These are phyloP conservation scores for Ganoderma sp. DNA, from an alignment of 1,284 basidiomycete genomes.

Conservation along the genomic window DNA sequence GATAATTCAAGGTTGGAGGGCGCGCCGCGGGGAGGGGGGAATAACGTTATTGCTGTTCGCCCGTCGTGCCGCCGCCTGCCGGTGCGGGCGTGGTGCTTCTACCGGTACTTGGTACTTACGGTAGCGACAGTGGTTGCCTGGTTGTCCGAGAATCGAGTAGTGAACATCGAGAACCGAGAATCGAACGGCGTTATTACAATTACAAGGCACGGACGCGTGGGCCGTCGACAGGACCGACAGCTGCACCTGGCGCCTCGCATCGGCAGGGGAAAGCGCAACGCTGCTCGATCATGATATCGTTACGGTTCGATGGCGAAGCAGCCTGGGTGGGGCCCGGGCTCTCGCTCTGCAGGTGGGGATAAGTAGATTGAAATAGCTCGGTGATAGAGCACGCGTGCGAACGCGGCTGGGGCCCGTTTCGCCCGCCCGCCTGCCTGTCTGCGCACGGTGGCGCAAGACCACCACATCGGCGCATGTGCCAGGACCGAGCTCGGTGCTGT, in stretches of 20 bases:
- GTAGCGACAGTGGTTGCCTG: background rate
- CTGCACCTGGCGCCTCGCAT: background rate
- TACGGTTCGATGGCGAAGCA: slow-evolving; percentile 2
- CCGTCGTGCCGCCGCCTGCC: background rate
- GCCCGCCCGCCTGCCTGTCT: background rate
- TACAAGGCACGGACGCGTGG: background rate
- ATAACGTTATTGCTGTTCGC: background rate
- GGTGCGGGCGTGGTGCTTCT: background rate
- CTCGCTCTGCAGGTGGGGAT: background rate
- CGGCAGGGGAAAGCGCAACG: background rate
- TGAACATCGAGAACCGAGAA: background rate
- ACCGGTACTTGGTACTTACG: background rate
- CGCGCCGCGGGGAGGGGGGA: background rate
- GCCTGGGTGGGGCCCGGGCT: background rate
- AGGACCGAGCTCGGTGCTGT: too few relatives aligned
- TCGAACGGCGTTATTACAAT: background rate
- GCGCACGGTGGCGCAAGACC: slow-evolving; percentile 4
- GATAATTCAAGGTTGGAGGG: too few relatives aligned
- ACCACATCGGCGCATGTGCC: too few relatives aligned
- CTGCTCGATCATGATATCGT: background rate
- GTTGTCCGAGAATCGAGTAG: background rate
- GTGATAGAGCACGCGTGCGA: slow-evolving; percentile 18
- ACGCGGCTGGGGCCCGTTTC: slow-evolving; percentile 11
- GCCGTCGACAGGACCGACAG: background rate
- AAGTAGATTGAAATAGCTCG: slow-evolving; percentile 14